phyloP scores from a whole-genome alignment of 352 stramenopile species.

The Pythium dissotocum region DNA sequence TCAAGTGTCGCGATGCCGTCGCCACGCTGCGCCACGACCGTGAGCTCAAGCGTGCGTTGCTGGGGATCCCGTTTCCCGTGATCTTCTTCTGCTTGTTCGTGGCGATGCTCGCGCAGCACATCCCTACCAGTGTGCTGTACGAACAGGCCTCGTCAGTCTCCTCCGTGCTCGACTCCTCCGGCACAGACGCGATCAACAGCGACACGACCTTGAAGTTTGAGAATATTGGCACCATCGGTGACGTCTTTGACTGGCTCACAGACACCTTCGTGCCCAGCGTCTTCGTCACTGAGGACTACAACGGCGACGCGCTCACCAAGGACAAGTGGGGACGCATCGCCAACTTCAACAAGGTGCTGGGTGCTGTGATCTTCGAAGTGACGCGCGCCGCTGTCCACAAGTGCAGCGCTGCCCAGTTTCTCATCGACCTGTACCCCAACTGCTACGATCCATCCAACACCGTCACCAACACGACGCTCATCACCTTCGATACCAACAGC shows the following conservation, averaged over 20 bases:
- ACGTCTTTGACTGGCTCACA: constrained; percentile 42
- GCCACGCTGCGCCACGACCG: constrained; percentile 41
- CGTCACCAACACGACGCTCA: constrained; percentile 19
- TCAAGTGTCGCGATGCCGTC: constrained; percentile 29
- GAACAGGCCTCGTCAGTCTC: constrained; percentile 82
- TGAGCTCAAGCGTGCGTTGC: constrained; percentile 32
- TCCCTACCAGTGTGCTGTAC: constrained; percentile 75
- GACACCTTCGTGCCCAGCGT: constrained; percentile 37
- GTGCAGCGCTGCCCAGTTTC: constrained; percentile 23
- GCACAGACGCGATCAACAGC: constrained; percentile 39
- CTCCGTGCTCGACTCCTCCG: constrained; percentile 58
- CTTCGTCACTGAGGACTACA: constrained; percentile 42
- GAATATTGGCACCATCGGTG: constrained; percentile 31
- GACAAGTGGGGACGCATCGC: constrained; percentile 34
- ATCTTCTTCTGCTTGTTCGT: constrained; percentile 76
- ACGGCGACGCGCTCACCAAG: constrained; percentile 28
- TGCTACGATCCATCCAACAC: constrained; percentile 32
- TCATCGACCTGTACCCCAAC: constrained; percentile 32
- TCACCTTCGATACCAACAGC: constrained; percentile 32
- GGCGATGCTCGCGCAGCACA: constrained; percentile 62
- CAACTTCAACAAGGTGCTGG: constrained; percentile 37
- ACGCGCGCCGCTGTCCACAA: constrained; percentile 11
- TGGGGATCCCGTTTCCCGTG: constrained; percentile 66
- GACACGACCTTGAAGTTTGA: constrained; percentile 39
- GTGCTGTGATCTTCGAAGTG: constrained; percentile 30